phyloP scores from a whole-genome alignment of 768 basidiomycete genomes.

The Grammothele lineata region DNA sequence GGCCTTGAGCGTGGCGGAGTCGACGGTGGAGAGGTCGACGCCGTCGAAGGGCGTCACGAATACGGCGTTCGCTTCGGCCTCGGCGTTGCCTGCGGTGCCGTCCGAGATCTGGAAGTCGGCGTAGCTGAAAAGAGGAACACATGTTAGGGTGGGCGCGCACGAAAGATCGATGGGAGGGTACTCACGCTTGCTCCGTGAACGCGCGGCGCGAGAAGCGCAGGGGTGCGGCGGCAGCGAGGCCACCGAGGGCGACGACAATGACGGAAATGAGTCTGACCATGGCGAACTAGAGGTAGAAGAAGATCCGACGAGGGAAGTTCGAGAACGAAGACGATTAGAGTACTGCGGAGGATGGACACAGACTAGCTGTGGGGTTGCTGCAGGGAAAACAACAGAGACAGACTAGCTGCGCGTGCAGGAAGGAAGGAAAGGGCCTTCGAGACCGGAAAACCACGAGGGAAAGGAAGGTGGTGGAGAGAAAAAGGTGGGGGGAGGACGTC shows the following conservation, averaged over 20 bases:
- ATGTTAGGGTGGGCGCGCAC: not conserved
- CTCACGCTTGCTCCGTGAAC: conserved; percentile 9
- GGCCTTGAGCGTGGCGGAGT: conserved; percentile 21
- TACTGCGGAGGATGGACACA: conserved; percentile 5
- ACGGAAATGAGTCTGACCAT: conserved; percentile 12
- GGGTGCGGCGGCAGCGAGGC: conserved; percentile 9
- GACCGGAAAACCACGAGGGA: conserved; percentile 16
- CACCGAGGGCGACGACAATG: conserved; percentile 3
- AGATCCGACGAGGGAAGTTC: not conserved
- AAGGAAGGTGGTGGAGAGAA: conserved; percentile 19
- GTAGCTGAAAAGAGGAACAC: conserved; percentile 26
- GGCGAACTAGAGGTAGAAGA: not conserved
- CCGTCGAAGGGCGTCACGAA: conserved; percentile 33
- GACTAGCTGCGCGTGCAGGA: conserved; percentile 15
- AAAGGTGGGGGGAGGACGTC: not conserved
- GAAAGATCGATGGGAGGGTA: too few relatives aligned
- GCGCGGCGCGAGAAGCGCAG: conserved; percentile 8
- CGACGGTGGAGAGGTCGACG: conserved; percentile 32
- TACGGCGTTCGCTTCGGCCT: conserved; percentile 34
- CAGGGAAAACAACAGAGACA: conserved; percentile 16
- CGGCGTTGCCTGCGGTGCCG: conserved; percentile 32
- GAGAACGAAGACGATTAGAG: not conserved
- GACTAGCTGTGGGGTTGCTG: conserved; percentile 18
- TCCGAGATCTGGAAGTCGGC: conserved; percentile 38
- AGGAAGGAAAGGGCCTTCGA: conserved; percentile 17